Evolutionary conservation across 1,284 basidiomycete genomes (phyloP).

Genomic region (Pterula multifida): DNA sequence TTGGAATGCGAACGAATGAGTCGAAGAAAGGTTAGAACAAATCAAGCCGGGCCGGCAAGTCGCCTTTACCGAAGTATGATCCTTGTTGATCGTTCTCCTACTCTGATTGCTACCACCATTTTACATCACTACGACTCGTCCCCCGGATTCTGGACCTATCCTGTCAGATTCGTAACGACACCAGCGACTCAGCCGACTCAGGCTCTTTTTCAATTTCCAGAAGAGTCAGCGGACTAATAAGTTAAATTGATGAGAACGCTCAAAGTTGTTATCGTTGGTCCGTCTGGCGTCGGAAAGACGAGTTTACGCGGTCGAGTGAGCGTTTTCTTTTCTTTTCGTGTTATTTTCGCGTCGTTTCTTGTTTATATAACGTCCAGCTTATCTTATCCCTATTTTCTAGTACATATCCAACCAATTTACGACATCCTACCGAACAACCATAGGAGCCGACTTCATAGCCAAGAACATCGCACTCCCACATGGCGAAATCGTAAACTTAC

Average conservation of each 20-base stretch:
- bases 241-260: slow-evolving; percentile 54
- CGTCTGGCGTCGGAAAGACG: slow-evolving; percentile 70
- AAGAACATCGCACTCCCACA: slow-evolving; percentile 25
- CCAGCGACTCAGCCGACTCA: no score
- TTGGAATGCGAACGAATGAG: no score
- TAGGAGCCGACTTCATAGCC: slow-evolving; percentile 74
- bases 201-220: no score
- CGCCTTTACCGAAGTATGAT: no score
- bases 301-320: slow-evolving; percentile 58
- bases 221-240: no score
- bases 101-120: no score
- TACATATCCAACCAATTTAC: slow-evolving; percentile 68
- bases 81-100: no score
- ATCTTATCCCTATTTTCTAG: slow-evolving; percentile 22
- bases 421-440: slow-evolving; percentile 66
- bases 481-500: background rate
- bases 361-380: background rate
- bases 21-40: no score
- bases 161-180: no score
- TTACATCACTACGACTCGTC: no score
- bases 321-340: background rate
- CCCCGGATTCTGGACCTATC: no score
- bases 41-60: no score
- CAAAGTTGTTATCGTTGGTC: slow-evolving; percentile 67
- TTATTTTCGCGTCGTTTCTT: slow-evolving; percentile 1